phyloP scores from a whole-genome alignment of 2,329 filamentous ascomycete species.

The Phialemoniopsis sp. region DNA sequence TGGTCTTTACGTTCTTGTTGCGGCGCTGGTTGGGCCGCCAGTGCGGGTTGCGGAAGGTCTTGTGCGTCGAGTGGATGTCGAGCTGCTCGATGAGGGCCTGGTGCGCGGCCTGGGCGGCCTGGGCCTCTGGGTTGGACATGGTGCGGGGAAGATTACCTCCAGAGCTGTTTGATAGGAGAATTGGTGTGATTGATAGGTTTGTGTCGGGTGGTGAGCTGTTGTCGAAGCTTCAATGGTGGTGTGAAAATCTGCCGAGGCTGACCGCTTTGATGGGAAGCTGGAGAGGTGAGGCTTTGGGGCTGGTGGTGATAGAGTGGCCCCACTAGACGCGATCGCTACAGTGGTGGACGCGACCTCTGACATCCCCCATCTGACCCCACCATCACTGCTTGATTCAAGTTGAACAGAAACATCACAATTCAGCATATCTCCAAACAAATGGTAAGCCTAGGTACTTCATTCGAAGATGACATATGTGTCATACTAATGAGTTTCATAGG shows the following conservation, averaged over 20 bases:
- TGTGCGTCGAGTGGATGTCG: constrained; percentile 81
- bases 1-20: constrained; percentile 98
- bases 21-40: constrained; percentile 94
- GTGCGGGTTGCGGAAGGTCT: constrained; percentile 82
- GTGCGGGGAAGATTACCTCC: no score
- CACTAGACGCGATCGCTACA: no score
- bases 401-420: no score
- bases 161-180: no score
- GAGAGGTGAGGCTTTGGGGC: neutral
- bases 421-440: no score
- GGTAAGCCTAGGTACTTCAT: no score
- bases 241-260: constrained; percentile 5
- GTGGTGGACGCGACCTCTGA: no score
- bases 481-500: constrained; percentile 41
- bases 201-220: neutral
- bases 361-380: no score
- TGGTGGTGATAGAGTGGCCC: no score
- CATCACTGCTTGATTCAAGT: no score
- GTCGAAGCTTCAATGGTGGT: constrained; percentile 1
- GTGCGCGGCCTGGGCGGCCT: constrained; percentile 78
- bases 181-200: no score
- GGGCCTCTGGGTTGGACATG: constrained; percentile 51
- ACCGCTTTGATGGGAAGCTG: constrained; percentile 5
- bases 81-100: constrained; percentile 84
- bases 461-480: no score